Evolutionary conservation across 257 asterid species (phyloP).

Genomic region (Dorcoceras hygrometricum): DNA sequence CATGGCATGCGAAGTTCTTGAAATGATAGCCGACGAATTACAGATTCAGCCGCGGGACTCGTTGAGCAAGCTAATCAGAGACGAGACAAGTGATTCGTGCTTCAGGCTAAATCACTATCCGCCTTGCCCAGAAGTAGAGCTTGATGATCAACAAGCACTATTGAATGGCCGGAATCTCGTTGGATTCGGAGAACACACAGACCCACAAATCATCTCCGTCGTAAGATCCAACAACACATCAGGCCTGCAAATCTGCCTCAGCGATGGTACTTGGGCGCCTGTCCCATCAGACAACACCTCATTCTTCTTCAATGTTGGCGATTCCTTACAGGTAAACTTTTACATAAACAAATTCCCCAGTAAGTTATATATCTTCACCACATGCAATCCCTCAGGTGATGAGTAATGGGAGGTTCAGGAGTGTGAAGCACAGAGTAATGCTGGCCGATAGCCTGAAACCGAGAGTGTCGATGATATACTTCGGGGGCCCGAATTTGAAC

Average conservation of each 20-base stretch:
- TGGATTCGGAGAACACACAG: conserved; percentile 60
- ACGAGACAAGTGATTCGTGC: conserved; percentile 38
- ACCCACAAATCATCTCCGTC: conserved; percentile 50
- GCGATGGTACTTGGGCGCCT: conserved; percentile 40
- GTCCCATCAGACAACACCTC: conserved; percentile 49
- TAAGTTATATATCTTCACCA: no score
- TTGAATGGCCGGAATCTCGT: conserved; percentile 33
- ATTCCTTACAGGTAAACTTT: conserved; percentile 37
- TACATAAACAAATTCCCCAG: no score
- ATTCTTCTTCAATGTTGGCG: conserved; percentile 53
- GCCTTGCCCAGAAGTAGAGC: conserved; percentile 31
- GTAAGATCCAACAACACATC: conserved; percentile 38
- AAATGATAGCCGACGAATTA: conserved; percentile 47
- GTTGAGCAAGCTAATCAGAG: conserved; percentile 35
- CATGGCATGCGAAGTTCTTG: conserved; percentile 40
- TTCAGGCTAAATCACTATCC: conserved; percentile 60
- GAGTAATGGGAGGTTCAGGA: conserved; percentile 57
- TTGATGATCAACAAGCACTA: conserved; percentile 29
- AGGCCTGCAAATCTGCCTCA: conserved; percentile 39
- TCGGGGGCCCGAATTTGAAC: conserved; percentile 61
- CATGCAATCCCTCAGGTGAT: conserved; percentile 52
- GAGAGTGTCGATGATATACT: conserved; percentile 61
- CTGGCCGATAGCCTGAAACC: conserved; percentile 34
- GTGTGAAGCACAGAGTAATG: conserved; percentile 62
- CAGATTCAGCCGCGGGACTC: conserved; percentile 7